Conservation (phyloP, 2,329 filamentous ascomycete genomes). For the Chaetomiaceae sp. region DNA sequence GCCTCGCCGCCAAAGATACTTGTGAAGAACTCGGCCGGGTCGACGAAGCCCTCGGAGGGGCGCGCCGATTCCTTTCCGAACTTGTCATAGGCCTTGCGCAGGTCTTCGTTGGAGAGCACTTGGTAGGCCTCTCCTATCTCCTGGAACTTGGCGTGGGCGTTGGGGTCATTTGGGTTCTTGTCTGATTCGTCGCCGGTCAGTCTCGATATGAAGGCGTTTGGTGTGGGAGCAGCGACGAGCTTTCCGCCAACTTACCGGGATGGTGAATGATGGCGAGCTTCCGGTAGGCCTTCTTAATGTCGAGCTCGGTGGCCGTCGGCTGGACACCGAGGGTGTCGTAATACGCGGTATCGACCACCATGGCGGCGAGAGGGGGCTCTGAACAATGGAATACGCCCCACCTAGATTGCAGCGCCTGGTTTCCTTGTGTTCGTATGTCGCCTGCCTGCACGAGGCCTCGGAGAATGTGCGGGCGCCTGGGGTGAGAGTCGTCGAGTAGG, state of each 20-base stretch:
- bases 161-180: constrained; percentile 96
- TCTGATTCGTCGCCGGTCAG: constrained; percentile 48
- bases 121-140: constrained; percentile 70
- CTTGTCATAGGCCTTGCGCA: constrained; percentile 92
- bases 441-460: neutral
- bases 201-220: neutral
- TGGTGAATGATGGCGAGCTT: constrained; percentile 93
- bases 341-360: constrained; percentile 86
- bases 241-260: constrained; percentile 54
- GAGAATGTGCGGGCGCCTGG: neutral
- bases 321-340: constrained; percentile 83
- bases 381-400: neutral
- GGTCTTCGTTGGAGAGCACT: constrained; percentile 80
- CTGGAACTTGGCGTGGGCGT: constrained; percentile 91
- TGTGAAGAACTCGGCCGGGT: constrained; percentile 95
- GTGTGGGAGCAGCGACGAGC: neutral
- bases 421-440: neutral
- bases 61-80: constrained; percentile 93
- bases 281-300: constrained; percentile 96
- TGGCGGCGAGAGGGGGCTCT: constrained; percentile 37
- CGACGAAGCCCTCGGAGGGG: constrained; percentile 87
- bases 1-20: constrained; percentile 98
- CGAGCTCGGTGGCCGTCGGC: constrained; percentile 79
- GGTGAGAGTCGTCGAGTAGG: too few relatives aligned
- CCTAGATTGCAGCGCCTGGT: too few relatives aligned